Percentiles rank a stretch among this genome's conserved stretches.
phyloP scores from a whole-genome alignment of 345 rosid genomes.

The Leavenworthia alabamica region DNA sequence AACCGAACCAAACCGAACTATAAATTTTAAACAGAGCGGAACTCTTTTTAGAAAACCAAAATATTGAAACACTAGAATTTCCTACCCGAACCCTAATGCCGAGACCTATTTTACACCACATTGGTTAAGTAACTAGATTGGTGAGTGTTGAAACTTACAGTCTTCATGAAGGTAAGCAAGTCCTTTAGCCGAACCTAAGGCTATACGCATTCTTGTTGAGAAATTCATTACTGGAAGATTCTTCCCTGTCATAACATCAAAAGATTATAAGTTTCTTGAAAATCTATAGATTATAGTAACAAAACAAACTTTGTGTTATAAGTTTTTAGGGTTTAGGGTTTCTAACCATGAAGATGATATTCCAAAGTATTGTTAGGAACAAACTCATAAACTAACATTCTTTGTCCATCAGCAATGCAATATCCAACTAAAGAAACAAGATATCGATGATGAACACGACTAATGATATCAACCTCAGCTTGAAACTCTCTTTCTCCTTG shows the following conservation, averaged over 20 bases:
- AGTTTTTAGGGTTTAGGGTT: not conserved
- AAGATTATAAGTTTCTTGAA: not conserved
- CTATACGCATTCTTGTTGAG: slow-evolving; percentile 63
- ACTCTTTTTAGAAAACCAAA: too few species aligned
- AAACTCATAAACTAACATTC: slow-evolving; percentile 92
- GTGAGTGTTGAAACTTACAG: slow-evolving; percentile 45
- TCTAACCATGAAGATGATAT: slow-evolving; percentile 68
- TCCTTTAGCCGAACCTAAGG: slow-evolving; percentile 86
- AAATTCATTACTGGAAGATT: slow-evolving; percentile 76
- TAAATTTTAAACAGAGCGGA: too few species aligned
- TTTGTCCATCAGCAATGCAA: slow-evolving; percentile 69
- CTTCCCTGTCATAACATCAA: slow-evolving; percentile 42
- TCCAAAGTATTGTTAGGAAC: slow-evolving; percentile 81
- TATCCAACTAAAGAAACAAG: slow-evolving; percentile 94
- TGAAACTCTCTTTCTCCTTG: slow-evolving; percentile 96
- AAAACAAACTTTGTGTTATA: not conserved
- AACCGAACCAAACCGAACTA: too few species aligned
- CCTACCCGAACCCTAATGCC: too few species aligned
- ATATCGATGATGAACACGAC: slow-evolving; percentile 93
- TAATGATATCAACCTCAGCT: slow-evolving; percentile 97
- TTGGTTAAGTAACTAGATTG: not conserved
- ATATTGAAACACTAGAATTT: too few species aligned
- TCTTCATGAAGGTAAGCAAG: slow-evolving; percentile 98
- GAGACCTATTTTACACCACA: not conserved
- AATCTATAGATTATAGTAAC: not conserved